phyloP scores from a whole-genome alignment of 495 filamentous ascomycete genomes.

The Trichoderma asperelloides region DNA sequence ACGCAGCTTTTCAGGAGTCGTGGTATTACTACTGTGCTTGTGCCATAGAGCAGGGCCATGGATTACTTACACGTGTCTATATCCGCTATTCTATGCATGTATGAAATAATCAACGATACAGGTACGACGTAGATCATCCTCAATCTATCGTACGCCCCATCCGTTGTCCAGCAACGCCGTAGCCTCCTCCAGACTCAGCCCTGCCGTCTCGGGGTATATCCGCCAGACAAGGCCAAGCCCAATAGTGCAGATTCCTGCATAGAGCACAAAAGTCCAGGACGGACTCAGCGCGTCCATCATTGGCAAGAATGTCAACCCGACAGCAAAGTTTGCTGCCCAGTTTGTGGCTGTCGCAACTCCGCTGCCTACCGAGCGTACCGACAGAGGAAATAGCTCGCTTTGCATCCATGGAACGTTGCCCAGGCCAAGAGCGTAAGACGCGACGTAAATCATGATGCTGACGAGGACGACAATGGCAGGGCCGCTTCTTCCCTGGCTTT shows the following conservation, averaged over 20 bases:
- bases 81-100: neutral
- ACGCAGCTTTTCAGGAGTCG: neutral
- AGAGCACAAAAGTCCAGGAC: conserved; percentile 68
- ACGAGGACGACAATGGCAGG: conserved; percentile 49
- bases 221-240: conserved; percentile 59
- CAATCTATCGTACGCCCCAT: conserved; percentile 54
- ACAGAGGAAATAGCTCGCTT: conserved; percentile 79
- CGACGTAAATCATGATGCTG: conserved; percentile 74
- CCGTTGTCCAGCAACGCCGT: conserved; percentile 62
- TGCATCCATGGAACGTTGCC: conserved; percentile 94
- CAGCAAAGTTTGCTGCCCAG: conserved; percentile 81
- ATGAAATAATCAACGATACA: neutral
- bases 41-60: neutral
- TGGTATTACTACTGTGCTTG: neutral
- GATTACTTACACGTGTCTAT: neutral
- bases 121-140: neutral
- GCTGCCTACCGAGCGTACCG: conserved; percentile 72
- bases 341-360: conserved; percentile 80
- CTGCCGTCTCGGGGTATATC: conserved; percentile 81
- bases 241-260: conserved; percentile 56
- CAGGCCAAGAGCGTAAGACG: conserved; percentile 77
- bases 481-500: conserved; percentile 18
- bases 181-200: conserved; percentile 73
- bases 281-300: conserved; percentile 74
- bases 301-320: conserved; percentile 78